phyloP scores from a whole-genome alignment of 192 early-diverging fungal species.

The Gamsiella multidivaricata region DNA sequence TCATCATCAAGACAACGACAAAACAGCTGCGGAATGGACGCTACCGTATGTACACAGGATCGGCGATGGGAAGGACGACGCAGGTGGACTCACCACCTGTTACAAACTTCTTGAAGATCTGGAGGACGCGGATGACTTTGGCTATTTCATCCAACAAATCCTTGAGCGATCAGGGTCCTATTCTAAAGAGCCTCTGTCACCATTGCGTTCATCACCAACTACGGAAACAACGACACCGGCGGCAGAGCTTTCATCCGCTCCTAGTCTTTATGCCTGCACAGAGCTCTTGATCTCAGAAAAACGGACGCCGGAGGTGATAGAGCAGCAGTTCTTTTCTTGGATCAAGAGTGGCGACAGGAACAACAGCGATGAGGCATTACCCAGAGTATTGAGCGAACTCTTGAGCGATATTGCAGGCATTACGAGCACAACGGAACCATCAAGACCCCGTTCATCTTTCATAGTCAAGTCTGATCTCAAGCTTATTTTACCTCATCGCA shows the following conservation, averaged over 20 bases:
- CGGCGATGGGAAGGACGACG: slow-evolving; percentile 31
- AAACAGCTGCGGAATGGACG: not conserved
- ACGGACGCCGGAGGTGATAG: not conserved
- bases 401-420: not conserved
- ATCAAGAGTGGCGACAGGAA: not conserved
- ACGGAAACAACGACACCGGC: not conserved
- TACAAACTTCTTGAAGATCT: slow-evolving; percentile 21
- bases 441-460: not conserved
- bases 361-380: not conserved
- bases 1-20: not conserved
- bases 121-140: slow-evolving; percentile 40
- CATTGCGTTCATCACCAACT: too few species aligned
- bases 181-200: too few species aligned
- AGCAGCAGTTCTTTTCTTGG: not conserved
- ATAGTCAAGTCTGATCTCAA: slow-evolving; percentile 21
- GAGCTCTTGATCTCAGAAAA: slow-evolving; percentile 28
- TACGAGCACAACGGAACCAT: not conserved
- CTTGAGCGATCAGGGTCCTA: not conserved
- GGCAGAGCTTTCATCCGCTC: too few species aligned
- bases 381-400: not conserved
- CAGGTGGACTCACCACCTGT: slow-evolving; percentile 32
- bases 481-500: slow-evolving; percentile 8
- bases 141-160: slow-evolving; percentile 10
- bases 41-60: slow-evolving; percentile 33
- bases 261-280: slow-evolving; percentile 32